Evolutionary conservation across 176 grass and related monocot genomes (phyloP).

Genomic region (Triticum urartu): DNA sequence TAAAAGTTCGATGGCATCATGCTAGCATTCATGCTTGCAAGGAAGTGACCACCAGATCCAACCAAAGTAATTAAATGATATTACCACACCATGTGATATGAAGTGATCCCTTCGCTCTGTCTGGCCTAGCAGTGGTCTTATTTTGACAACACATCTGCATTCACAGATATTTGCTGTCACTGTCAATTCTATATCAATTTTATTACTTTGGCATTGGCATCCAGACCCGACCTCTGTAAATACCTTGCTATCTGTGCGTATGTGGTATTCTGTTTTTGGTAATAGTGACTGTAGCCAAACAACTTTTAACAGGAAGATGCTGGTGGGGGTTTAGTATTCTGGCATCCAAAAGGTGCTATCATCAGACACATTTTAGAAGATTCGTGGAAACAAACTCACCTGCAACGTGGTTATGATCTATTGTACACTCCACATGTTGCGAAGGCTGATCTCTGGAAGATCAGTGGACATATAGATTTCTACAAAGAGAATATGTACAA

Average conservation of each 20-base stretch:
- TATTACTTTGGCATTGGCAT: neutral
- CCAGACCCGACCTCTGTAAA: neutral
- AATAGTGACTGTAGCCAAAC: neutral
- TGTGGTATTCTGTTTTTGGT: neutral
- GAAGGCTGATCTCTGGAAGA: constrained; percentile 90
- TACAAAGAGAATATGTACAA: constrained; percentile 96
- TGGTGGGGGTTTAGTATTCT: constrained; percentile 94
- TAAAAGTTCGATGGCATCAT: neutral
- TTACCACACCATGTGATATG: neutral
- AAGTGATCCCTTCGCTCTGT: neutral
- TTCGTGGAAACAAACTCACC: constrained; percentile 89
- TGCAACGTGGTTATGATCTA: constrained; percentile 79
- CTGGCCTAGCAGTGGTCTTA: neutral
- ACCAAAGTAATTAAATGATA: neutral
- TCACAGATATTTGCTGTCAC: neutral
- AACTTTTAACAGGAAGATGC: constrained; percentile 79
- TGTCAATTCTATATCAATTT: neutral
- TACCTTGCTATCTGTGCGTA: neutral
- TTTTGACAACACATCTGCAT: neutral
- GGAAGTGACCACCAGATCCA: neutral
- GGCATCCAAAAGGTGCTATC: constrained; percentile 92
- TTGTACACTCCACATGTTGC: constrained; percentile 96
- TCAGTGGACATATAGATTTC: constrained; percentile 92
- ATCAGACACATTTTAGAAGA: constrained; percentile 90
- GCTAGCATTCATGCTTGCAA: neutral